phyloP scores from a whole-genome alignment of 1,139 yeast species.

The Kurtzmaniella natalensis region DNA sequence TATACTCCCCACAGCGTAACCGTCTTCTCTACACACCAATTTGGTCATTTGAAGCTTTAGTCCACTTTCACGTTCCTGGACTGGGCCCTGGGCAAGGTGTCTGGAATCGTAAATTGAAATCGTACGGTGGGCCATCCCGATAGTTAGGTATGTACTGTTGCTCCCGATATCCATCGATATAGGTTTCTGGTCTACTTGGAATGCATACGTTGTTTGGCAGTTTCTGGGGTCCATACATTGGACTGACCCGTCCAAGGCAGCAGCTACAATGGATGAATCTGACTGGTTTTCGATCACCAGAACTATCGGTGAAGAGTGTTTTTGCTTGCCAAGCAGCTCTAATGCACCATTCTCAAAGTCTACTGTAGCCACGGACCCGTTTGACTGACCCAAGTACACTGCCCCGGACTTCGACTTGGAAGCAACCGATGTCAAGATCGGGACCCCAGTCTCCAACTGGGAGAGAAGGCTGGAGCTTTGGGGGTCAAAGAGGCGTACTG shows the following conservation, averaged over 20 bases:
- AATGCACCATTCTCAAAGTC: neutral
- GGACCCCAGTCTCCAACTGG: neutral
- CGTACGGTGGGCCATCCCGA: conserved; percentile 52
- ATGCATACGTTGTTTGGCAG: conserved; percentile 11
- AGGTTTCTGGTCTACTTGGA: conserved; percentile 40
- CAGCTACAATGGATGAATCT: neutral
- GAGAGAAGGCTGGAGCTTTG: neutral
- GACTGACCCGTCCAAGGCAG: conserved; percentile 10
- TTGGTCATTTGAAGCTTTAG: conserved; percentile 68
- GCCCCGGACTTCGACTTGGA: neutral
- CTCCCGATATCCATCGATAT: conserved; percentile 58
- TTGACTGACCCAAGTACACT: neutral
- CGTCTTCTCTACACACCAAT: conserved; percentile 48
- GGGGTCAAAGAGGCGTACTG: neutral
- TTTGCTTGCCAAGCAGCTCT: neutral
- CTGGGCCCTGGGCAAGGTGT: conserved; percentile 33
- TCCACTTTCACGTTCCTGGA: conserved; percentile 62
- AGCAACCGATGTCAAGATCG: neutral
- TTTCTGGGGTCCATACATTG: conserved; percentile 29
- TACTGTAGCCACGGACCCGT: neutral
- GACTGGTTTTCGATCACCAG: too few species aligned
- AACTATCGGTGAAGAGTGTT: neutral
- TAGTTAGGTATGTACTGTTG: conserved; percentile 44
- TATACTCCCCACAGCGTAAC: conserved; percentile 75
- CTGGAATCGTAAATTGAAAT: conserved; percentile 60